Percentiles rank a stretch among this genome's conserved stretches.
These are phyloP conservation scores for Choiromyces venosus DNA, from an alignment of 495 filamentous ascomycete genomes.

Conservation along the genomic window DNA sequence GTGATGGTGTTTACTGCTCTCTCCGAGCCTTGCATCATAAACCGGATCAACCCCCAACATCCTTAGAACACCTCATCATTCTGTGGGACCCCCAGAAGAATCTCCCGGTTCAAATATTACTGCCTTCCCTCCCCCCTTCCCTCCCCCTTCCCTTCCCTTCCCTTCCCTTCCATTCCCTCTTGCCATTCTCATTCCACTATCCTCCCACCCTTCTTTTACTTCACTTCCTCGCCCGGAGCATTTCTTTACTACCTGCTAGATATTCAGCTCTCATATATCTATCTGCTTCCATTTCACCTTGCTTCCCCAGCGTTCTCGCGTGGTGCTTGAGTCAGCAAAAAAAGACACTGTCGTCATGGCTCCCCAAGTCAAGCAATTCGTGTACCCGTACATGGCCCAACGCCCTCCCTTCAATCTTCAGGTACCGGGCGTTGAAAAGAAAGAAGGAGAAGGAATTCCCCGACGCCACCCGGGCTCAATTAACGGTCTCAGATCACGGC, in stretches of 20 bases:
- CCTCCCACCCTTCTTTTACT: neutral
- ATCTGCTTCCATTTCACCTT: neutral
- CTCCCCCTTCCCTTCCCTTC: neutral
- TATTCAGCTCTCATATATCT: neutral
- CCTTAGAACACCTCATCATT: neutral
- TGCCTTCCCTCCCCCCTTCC: neutral
- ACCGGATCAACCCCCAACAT: neutral
- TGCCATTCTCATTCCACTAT: neutral
- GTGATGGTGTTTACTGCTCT: neutral
- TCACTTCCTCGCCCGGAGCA: neutral
- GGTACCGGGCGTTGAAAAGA: slow-evolving; percentile 63
- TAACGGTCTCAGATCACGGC: slow-evolving; percentile 59
- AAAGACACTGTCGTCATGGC: slow-evolving; percentile 37
- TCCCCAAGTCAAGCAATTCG: slow-evolving; percentile 50
- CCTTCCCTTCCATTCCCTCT: neutral
- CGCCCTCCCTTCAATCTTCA: slow-evolving; percentile 72
- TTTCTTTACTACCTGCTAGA: neutral
- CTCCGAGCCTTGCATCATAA: neutral
- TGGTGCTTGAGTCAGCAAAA: neutral
- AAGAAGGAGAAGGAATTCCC: slow-evolving; percentile 85
- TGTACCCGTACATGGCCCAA: slow-evolving; percentile 61
- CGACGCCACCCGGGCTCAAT: slow-evolving; percentile 67
- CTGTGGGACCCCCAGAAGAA: neutral
- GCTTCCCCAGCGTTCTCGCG: neutral
- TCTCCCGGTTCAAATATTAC: neutral